These are phyloP conservation scores for Thelonectria discophora DNA, from an alignment of 2,329 filamentous ascomycete genomes.

Conservation along the genomic window DNA sequence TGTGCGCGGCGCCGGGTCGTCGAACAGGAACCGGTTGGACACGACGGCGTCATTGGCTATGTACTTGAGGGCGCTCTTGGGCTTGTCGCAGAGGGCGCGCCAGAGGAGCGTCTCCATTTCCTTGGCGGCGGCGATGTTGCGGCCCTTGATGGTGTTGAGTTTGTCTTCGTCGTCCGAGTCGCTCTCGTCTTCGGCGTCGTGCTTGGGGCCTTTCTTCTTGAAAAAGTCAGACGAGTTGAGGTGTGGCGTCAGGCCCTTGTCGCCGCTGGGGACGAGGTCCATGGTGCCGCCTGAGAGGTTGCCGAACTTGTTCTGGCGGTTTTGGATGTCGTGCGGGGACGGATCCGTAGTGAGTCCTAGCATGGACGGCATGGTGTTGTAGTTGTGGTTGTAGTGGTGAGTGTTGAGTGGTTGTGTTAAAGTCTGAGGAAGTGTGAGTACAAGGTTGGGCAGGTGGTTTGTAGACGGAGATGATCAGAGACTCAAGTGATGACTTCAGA, in stretches of 20 bases:
- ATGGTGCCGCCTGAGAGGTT: conserved; percentile 20
- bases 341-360: conserved; percentile 41
- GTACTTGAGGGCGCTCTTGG: conserved; percentile 41
- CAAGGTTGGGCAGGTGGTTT: too few relatives aligned
- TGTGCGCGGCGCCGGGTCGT: conserved; percentile 35
- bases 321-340: conserved; percentile 36
- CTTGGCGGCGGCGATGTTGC: conserved; percentile 39
- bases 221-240: conserved; percentile 40
- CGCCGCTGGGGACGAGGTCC: conserved; percentile 31
- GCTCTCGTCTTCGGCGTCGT: conserved; percentile 32
- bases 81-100: conserved; percentile 44
- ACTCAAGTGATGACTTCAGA: background rate
- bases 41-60: conserved; percentile 42
- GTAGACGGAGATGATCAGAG: background rate
- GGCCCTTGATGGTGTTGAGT: conserved; percentile 42
- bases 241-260: conserved; percentile 32
- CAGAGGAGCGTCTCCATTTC: conserved; percentile 44
- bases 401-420: too few relatives aligned
- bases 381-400: too few relatives aligned
- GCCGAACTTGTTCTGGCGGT: conserved; percentile 10
- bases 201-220: conserved; percentile 35
- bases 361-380: conserved; percentile 40
- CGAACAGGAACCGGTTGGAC: conserved; percentile 42
- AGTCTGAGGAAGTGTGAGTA: too few relatives aligned
- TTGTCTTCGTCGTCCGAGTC: conserved; percentile 40